Evolutionary conservation across 495 filamentous ascomycete species (phyloP).

Genomic region (Aspergillus nanangensis): DNA sequence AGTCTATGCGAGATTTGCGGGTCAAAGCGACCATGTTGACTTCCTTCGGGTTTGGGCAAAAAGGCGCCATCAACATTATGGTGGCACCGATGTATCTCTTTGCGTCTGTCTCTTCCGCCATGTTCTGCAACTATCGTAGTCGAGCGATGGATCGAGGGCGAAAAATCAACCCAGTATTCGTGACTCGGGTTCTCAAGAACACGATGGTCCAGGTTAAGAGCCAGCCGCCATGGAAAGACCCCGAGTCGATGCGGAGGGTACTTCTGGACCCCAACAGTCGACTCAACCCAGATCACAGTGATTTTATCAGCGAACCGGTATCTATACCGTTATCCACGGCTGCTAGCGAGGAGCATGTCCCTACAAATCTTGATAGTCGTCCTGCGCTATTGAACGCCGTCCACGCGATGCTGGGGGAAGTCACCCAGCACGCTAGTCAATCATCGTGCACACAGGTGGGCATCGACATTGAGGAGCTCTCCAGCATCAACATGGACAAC

Average conservation of each 20-base stretch:
- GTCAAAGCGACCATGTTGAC: slow-evolving; percentile 96
- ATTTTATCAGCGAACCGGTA: not conserved
- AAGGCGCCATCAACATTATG: slow-evolving; percentile 93
- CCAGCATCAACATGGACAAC: slow-evolving; percentile 83
- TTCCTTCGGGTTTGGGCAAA: slow-evolving; percentile 98
- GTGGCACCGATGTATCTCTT: slow-evolving; percentile 93
- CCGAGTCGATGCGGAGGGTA: slow-evolving; percentile 75
- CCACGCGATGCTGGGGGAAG: slow-evolving; percentile 8
- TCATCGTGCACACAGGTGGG: slow-evolving; percentile 55
- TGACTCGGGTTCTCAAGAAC: slow-evolving; percentile 57
- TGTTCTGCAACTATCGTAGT: slow-evolving; percentile 47
- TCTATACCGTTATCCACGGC: not conserved
- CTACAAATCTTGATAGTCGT: too few relatives aligned
- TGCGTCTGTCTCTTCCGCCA: slow-evolving; percentile 61
- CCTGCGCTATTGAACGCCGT: not conserved
- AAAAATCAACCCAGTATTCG: slow-evolving; percentile 6
- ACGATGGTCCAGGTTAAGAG: slow-evolving; percentile 16
- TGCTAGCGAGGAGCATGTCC: not conserved
- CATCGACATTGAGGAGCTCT: slow-evolving; percentile 83
- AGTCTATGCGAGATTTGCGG: slow-evolving; percentile 86
- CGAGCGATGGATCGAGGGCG: slow-evolving; percentile 81
- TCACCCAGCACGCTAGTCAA: not conserved
- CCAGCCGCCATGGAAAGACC: slow-evolving; percentile 14
- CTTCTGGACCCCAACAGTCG: slow-evolving; percentile 87
- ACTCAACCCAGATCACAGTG: slow-evolving; percentile 1